A percentile compares a stretch with the other conserved stretches of the same genome.
These are phyloP conservation scores for Talaromyces sp. DNA, from an alignment of 2,329 filamentous ascomycete species.

Conservation along the genomic window DNA sequence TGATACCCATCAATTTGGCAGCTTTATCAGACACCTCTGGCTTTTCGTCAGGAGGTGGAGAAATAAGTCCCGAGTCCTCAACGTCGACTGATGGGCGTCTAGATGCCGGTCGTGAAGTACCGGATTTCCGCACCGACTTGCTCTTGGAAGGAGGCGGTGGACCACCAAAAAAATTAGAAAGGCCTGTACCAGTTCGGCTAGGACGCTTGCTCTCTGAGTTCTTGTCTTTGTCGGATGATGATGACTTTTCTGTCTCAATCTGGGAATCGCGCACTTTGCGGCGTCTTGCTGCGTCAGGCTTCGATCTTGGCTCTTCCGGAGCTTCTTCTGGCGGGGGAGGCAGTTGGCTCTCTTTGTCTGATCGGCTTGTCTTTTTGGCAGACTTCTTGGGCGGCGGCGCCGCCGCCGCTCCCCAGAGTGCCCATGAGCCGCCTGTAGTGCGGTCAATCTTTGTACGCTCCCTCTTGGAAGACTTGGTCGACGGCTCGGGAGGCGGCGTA, in stretches of 20 bases:
- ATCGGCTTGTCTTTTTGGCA: conserved; percentile 45
- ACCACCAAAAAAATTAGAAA: conserved; percentile 60
- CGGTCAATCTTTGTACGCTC: conserved; percentile 73
- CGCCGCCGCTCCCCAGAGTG: conserved; percentile 63
- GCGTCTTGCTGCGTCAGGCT: conserved; percentile 49
- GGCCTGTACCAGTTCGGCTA: conserved; percentile 50
- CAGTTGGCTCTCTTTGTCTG: conserved; percentile 29
- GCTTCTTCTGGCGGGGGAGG: conserved; percentile 37
- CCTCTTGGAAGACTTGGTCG: conserved; percentile 60
- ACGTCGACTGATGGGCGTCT: conserved; percentile 66
- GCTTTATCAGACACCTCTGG: conserved; percentile 68
- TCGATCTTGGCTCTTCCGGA: conserved; percentile 49
- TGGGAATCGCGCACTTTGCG: conserved; percentile 60
- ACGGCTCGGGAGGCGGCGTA: conserved; percentile 50
- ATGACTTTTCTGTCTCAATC: conserved; percentile 38
- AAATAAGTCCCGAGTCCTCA: conserved; percentile 57
- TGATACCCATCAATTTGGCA: conserved; percentile 67
- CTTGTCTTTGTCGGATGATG: conserved; percentile 68
- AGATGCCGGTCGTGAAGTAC: conserved; percentile 51
- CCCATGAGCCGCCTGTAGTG: conserved; percentile 64
- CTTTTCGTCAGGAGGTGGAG: conserved; percentile 66
- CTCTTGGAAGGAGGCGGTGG: conserved; percentile 52
- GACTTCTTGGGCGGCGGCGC: conserved; percentile 44
- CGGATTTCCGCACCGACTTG: conserved; percentile 61
- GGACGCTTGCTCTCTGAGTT: conserved; percentile 50